Conservation (phyloP, 169 alveolate genomes). For the Theileria luwenshuni region DNA sequence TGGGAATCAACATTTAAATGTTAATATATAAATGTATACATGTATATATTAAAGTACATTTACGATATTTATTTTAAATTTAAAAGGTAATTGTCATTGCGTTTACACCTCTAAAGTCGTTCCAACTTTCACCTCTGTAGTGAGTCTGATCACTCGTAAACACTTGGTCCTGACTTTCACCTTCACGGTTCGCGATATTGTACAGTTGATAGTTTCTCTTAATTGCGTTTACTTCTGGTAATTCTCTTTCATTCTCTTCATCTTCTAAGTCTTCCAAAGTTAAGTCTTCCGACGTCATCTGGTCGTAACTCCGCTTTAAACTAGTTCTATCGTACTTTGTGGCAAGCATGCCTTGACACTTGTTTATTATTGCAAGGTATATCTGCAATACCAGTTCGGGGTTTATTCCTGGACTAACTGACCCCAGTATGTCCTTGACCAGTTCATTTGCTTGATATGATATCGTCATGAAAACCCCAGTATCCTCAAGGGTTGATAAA, state of each 20-base stretch:
- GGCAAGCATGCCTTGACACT: constrained; percentile 41
- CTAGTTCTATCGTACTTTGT: no score
- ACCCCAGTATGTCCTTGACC: constrained; percentile 63
- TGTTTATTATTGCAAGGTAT: constrained; percentile 51
- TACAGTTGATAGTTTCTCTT: background rate
- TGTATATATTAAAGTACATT: background rate
- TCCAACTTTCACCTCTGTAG: background rate
- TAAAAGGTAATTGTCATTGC: constrained; percentile 5
- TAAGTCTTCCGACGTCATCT: background rate
- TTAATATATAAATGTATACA: background rate
- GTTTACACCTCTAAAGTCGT: background rate
- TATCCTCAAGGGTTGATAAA: constrained; percentile 48
- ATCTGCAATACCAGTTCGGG: constrained; percentile 55
- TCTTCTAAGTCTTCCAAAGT: background rate
- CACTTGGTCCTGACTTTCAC: background rate
- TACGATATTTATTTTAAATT: background rate
- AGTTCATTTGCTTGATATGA: constrained; percentile 56
- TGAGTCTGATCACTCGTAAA: background rate
- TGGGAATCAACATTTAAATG: background rate
- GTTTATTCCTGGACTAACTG: constrained; percentile 36
- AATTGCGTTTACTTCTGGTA: constrained; percentile 1
- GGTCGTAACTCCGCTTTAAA: constrained; percentile 12
- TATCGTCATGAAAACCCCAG: constrained; percentile 37
- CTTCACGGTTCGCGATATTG: constrained; percentile 1
- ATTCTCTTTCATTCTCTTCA: background rate